Evolutionary conservation across 2,329 filamentous ascomycete genomes (phyloP), one percentile per base, ranked within the genome.

Genomic region (Cercospora zeina): DNA sequence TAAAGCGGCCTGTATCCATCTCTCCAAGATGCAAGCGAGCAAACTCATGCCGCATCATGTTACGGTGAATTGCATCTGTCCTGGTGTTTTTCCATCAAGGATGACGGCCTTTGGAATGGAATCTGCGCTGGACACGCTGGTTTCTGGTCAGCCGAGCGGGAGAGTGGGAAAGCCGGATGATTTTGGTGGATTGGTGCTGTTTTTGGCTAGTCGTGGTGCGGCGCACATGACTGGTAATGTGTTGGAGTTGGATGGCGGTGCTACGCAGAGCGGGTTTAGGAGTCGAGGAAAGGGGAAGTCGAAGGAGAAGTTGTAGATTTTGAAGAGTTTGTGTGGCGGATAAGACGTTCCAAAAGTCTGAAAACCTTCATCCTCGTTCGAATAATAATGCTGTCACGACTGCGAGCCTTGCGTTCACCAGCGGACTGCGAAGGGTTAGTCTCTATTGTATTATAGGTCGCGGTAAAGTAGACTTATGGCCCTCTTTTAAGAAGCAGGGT

Each of bases 41-140:
- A 81, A 84, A 58, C 77, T 86, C 30, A 78, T 81, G 49, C 77
- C 79, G 27, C 73, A 77, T 16, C 82, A 84, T 68, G 79, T 86
- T 42, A 76, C 83, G 2, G 78, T 86, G 61, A 86, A 86, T 68
- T 79, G 76, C 54, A 83, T 86, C 67, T 82, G 83, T 19, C 83
- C 82, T 0, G 69, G 66, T 19, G 76, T 84, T 1, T 86, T 86
- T 67, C 82, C 83, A 0, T 79, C 76, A 39, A 79, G 84, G 70
- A 84, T 85, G 81, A 86, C 83, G 10, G 79, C 82, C 13, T 74
- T 66, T 24, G 72, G 72, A 1, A 73, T 85, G 50, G 72, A 81
- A 33, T 77, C 79, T 58, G 82, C 78, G 59, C 76, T 77, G 55
- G 80, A 83, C 42, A 75, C 75, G 1, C 76, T 85, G 19, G 76